These are phyloP conservation scores for Aspergillus transmontanensis DNA, from an alignment of 2,329 filamentous ascomycete species.

Conservation along the genomic window DNA sequence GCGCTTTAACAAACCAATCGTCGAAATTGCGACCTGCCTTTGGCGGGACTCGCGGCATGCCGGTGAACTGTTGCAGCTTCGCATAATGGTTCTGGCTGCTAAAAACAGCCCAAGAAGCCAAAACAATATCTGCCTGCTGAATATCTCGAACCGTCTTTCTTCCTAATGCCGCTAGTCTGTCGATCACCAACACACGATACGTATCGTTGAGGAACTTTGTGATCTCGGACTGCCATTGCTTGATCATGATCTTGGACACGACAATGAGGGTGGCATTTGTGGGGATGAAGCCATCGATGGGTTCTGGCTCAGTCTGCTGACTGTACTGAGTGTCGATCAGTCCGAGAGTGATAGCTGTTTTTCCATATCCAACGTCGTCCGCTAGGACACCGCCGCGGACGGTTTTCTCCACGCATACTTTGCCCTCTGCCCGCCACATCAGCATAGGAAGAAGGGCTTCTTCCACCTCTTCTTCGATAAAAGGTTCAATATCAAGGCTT, in stretches of 20 bases:
- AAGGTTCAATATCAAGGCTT: constrained; percentile 37
- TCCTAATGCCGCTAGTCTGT: constrained; percentile 42
- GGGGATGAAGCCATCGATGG: constrained; percentile 37
- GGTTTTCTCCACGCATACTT: constrained; percentile 30
- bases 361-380: constrained; percentile 68
- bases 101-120: constrained; percentile 57
- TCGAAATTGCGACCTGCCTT: constrained; percentile 53
- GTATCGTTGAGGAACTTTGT: constrained; percentile 49
- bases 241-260: constrained; percentile 56
- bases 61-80: constrained; percentile 54
- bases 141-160: constrained; percentile 49
- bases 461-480: constrained; percentile 58
- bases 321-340: constrained; percentile 54
- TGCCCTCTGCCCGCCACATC: constrained; percentile 61
- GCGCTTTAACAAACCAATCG: constrained; percentile 56
- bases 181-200: constrained; percentile 52
- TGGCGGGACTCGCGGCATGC: constrained; percentile 44
- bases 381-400: constrained; percentile 64
- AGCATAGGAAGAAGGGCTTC: constrained; percentile 56
- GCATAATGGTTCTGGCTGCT: constrained; percentile 51
- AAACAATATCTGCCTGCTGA: constrained; percentile 54
- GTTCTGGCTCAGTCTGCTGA: constrained; percentile 7
- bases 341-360: constrained; percentile 63
- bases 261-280: constrained; percentile 63
- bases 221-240: constrained; percentile 63